These are phyloP conservation scores for Mycena vitilis DNA, from an alignment of 768 basidiomycete species.

Conservation along the genomic window DNA sequence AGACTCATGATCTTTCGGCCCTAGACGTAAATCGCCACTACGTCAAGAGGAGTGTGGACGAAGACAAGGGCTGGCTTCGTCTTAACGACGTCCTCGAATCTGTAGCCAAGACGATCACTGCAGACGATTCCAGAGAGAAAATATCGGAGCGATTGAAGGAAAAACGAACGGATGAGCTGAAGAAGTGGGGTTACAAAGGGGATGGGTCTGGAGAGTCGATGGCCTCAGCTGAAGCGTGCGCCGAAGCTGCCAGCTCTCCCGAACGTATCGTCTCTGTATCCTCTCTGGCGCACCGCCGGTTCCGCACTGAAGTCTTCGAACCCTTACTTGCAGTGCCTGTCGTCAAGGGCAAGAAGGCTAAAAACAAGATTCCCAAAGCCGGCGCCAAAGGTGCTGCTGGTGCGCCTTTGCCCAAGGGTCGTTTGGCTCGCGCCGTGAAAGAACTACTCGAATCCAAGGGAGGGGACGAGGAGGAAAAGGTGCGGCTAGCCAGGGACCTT, in stretches of 20 bases:
- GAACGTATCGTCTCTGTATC: slow-evolving; percentile 75
- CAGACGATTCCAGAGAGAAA: slow-evolving; percentile 69
- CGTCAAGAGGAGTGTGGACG: slow-evolving; percentile 81
- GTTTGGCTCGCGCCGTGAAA: slow-evolving; percentile 76
- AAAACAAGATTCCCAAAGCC: slow-evolving; percentile 61
- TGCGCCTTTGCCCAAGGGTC: slow-evolving; percentile 67
- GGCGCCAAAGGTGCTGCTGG: slow-evolving; percentile 28
- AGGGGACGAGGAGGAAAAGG: slow-evolving; percentile 58
- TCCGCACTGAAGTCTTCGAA: slow-evolving; percentile 79
- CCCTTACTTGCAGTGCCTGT: slow-evolving; percentile 77
- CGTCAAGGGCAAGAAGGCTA: slow-evolving; percentile 65
- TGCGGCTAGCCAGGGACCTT: slow-evolving; percentile 60
- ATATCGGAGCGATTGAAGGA: slow-evolving; percentile 70
- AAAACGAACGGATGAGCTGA: slow-evolving; percentile 69
- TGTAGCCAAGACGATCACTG: slow-evolving; percentile 61
- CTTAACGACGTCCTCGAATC: slow-evolving; percentile 73
- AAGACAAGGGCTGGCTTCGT: slow-evolving; percentile 83
- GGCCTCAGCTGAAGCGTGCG: slow-evolving; percentile 72
- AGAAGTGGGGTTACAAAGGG: slow-evolving; percentile 76
- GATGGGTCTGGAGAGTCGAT: slow-evolving; percentile 60
- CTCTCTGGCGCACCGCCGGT: slow-evolving; percentile 76
- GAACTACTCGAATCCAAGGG: slow-evolving; percentile 68
- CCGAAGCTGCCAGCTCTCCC: slow-evolving; percentile 76
- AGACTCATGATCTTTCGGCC: too few species aligned
- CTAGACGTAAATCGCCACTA: slow-evolving; percentile 67